Conservation (phyloP, 106 monocot species). For the Phalaenopsis equestris region DNA sequence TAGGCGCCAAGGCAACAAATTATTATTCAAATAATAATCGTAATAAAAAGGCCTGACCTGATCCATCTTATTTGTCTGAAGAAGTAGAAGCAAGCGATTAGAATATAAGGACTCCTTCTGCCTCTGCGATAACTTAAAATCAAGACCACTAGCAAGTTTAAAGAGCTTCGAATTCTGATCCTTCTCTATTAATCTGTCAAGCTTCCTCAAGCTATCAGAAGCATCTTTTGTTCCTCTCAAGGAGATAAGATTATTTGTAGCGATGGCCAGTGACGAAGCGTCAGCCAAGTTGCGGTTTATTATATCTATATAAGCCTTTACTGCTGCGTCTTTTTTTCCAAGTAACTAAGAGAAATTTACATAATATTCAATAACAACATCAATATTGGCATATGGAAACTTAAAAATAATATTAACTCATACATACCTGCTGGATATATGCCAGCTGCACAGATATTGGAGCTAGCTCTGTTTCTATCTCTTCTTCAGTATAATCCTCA, state of each 20-base stretch:
- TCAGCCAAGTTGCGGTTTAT: slow-evolving; percentile 67
- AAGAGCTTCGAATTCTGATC: slow-evolving; percentile 27
- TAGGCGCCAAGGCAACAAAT: too few species aligned
- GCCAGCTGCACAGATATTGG: slow-evolving; percentile 87
- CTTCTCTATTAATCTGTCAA: slow-evolving; percentile 70
- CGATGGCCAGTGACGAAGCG: slow-evolving; percentile 77
- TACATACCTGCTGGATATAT: slow-evolving; percentile 70
- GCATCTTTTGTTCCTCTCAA: slow-evolving; percentile 77
- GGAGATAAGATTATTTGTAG: slow-evolving; percentile 79
- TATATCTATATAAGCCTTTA: slow-evolving; percentile 48
- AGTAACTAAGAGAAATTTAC: slow-evolving; percentile 44
- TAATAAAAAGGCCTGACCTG: slow-evolving; percentile 39
- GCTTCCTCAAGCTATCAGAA: slow-evolving; percentile 80
- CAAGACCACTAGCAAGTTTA: slow-evolving; percentile 57
- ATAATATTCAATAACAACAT: neutral
- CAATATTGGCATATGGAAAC: neutral
- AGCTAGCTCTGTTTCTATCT: slow-evolving; percentile 90
- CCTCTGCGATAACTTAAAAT: slow-evolving; percentile 55
- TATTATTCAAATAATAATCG: too few species aligned
- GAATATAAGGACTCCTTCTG: slow-evolving; percentile 84
- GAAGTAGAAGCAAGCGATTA: slow-evolving; percentile 74
- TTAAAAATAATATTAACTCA: neutral
- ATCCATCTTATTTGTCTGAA: slow-evolving; percentile 83
- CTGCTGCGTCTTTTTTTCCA: slow-evolving; percentile 64
- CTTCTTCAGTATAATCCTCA: slow-evolving; percentile 81